phyloP scores from a whole-genome alignment of 805 yeast genomes.

The Kluyveromyces starmeri region DNA sequence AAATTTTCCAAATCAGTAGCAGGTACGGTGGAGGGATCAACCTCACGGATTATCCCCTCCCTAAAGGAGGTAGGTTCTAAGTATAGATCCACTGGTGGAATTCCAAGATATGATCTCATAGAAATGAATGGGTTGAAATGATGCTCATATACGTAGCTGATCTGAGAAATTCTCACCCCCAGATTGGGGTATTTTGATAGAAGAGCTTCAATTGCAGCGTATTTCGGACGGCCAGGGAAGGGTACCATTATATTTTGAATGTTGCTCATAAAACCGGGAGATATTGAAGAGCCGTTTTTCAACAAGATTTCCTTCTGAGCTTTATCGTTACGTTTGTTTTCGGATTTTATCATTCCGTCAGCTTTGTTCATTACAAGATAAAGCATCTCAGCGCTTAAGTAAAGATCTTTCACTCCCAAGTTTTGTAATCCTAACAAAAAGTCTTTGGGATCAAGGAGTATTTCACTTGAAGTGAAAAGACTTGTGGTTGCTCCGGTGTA shows the following conservation, averaged over 20 bases:
- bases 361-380: slow-evolving; percentile 63
- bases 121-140: slow-evolving; percentile 75
- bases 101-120: slow-evolving; percentile 69
- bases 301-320: slow-evolving; percentile 6
- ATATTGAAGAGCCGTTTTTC: slow-evolving; percentile 10
- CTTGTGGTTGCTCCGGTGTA: slow-evolving; percentile 83
- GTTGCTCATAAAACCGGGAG: slow-evolving; percentile 36
- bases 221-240: slow-evolving; percentile 65
- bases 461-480: slow-evolving; percentile 68
- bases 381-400: slow-evolving; percentile 76
- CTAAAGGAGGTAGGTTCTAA: slow-evolving; percentile 81
- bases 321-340: slow-evolving; percentile 2
- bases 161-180: slow-evolving; percentile 54
- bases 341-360: slow-evolving; percentile 33
- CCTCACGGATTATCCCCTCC: slow-evolving; percentile 78
- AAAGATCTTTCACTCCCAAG: slow-evolving; percentile 76
- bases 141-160: slow-evolving; percentile 73
- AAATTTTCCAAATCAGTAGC: slow-evolving; percentile 30
- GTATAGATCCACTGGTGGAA: slow-evolving; percentile 81
- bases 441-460: slow-evolving; percentile 61
- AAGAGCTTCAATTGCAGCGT: slow-evolving; percentile 46
- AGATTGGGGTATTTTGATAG: slow-evolving; percentile 56
- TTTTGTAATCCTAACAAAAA: slow-evolving; percentile 65
- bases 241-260: slow-evolving; percentile 80
- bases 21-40: slow-evolving; percentile 41